A percentile compares a stretch with the other conserved stretches of the same genome.
These are phyloP conservation scores for Rhodotorula diobovata DNA, from an alignment of 768 basidiomycete genomes.

Conservation along the genomic window DNA sequence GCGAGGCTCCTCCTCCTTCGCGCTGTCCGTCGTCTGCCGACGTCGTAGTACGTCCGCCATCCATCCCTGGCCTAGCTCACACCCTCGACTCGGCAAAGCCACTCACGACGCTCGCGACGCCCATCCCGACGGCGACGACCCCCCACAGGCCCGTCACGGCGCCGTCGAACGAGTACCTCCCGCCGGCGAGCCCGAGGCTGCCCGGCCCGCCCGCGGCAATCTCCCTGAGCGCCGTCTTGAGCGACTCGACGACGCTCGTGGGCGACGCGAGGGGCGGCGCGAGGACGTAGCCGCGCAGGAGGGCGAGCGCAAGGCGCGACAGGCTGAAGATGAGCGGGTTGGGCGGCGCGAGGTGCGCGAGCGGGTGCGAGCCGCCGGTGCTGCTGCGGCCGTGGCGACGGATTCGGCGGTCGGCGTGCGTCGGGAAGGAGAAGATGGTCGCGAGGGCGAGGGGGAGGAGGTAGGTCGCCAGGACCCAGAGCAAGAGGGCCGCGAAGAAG, in stretches of 20 bases:
- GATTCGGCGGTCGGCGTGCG: not conserved
- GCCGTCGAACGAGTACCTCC: conserved; percentile 14
- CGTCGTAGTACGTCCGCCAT: too few relatives aligned
- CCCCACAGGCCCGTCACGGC: conserved; percentile 23
- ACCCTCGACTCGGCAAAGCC: not conserved
- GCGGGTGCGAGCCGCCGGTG: not conserved
- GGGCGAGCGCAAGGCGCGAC: conserved; percentile 20
- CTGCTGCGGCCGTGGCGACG: not conserved
- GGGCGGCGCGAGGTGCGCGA: conserved; percentile 11
- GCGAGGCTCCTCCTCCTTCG: not conserved
- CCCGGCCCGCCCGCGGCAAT: conserved; percentile 17
- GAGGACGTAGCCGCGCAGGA: conserved; percentile 28
- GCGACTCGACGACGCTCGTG: not conserved
- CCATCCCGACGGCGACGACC: conserved; percentile 25
- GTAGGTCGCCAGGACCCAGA: conserved; percentile 16
- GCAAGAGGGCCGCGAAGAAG: conserved; percentile 21
- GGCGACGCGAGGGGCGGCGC: not conserved
- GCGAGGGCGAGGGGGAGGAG: conserved; percentile 20
- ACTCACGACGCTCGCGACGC: not conserved
- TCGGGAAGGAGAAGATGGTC: conserved; percentile 26
- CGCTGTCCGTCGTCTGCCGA: not conserved
- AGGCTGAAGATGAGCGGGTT: conserved; percentile 30
- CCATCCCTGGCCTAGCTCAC: not conserved
- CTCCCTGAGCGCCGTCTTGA: not conserved
- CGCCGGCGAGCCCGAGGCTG: conserved; percentile 2